A percentile compares a stretch with the other conserved stretches of the same genome.
Conservation (phyloP, 1,139 yeast species). For the Taiozyma onychis region DNA sequence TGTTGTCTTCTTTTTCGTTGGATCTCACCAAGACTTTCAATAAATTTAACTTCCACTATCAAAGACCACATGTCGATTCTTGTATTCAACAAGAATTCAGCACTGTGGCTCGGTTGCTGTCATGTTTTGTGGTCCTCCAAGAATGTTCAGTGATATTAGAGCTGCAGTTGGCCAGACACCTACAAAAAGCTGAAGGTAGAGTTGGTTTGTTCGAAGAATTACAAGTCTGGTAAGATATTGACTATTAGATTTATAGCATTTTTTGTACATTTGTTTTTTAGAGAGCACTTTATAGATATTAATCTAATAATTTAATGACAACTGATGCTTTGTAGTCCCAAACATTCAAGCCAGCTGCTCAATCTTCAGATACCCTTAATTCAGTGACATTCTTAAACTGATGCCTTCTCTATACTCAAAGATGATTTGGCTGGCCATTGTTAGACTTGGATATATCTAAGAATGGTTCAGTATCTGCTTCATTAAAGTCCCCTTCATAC, state of each 20-base stretch:
- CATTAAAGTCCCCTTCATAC: too few species aligned
- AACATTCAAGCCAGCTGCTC: too few species aligned
- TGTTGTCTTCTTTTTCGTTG: constrained; percentile 40
- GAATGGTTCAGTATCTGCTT: too few species aligned
- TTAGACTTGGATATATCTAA: too few species aligned
- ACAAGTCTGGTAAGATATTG: constrained; percentile 31
- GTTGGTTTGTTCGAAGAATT: constrained; percentile 43
- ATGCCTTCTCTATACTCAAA: too few species aligned
- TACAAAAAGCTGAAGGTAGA: constrained; percentile 30
- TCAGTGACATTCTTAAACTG: too few species aligned
- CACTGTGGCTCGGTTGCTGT: constrained; percentile 22
- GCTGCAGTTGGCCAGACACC: constrained; percentile 26
- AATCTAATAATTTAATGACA: neutral
- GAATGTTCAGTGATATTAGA: constrained; percentile 44
- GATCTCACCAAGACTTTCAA: constrained; percentile 33
- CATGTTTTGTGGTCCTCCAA: constrained; percentile 40
- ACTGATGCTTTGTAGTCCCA: too few species aligned
- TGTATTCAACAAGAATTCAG: constrained; percentile 28
- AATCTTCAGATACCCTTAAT: too few species aligned
- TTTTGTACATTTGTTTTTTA: neutral
- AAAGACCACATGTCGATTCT: constrained; percentile 33
- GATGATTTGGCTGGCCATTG: too few species aligned
- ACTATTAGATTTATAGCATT: neutral
- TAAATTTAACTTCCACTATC: constrained; percentile 36
- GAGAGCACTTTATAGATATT: neutral